These are phyloP conservation scores for Graphiopsis chlorocephala DNA, from an alignment of 2,329 filamentous ascomycete genomes.

Conservation along the genomic window DNA sequence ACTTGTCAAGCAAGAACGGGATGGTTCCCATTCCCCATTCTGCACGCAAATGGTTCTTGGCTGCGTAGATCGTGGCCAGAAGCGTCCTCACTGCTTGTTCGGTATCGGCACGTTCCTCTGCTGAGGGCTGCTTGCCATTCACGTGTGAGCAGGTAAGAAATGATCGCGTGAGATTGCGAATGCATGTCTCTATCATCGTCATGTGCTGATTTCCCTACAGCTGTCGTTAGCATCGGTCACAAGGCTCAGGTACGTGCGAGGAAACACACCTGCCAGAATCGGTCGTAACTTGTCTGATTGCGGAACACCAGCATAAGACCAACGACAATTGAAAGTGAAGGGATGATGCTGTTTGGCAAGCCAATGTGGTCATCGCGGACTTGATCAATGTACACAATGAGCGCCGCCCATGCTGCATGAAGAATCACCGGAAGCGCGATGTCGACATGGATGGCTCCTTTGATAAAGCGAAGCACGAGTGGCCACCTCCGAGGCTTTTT, in stretches of 20 bases:
- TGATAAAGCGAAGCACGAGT: conserved; percentile 62
- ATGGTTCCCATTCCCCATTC: conserved; percentile 55
- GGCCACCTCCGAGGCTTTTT: conserved; percentile 57
- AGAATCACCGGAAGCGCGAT: conserved; percentile 57
- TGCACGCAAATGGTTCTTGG: conserved; percentile 63
- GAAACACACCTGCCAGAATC: conserved; percentile 53
- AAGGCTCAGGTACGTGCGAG: not conserved
- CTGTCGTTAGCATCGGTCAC: not conserved
- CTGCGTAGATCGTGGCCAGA: conserved; percentile 60
- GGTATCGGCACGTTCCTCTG: conserved; percentile 53
- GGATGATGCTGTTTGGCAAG: conserved; percentile 60
- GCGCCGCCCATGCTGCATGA: conserved; percentile 57
- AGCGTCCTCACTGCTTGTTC: conserved; percentile 58
- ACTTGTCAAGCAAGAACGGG: conserved; percentile 24
- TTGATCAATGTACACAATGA: conserved; percentile 57
- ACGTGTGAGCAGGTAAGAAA: conserved; percentile 50
- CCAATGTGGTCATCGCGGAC: conserved; percentile 45
- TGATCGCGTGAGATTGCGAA: conserved; percentile 58
- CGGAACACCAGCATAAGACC: conserved; percentile 67
- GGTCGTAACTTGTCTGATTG: conserved; percentile 62
- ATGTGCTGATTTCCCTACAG: conserved; percentile 42
- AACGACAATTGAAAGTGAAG: conserved; percentile 63
- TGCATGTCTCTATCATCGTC: conserved; percentile 55
- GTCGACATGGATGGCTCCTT: conserved; percentile 60
- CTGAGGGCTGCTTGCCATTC: conserved; percentile 30